Evolutionary conservation across 306 rosid genomes (phyloP), one percentile per base, ranked within the genome.

Genomic region (Styphnolobium japonicum): DNA sequence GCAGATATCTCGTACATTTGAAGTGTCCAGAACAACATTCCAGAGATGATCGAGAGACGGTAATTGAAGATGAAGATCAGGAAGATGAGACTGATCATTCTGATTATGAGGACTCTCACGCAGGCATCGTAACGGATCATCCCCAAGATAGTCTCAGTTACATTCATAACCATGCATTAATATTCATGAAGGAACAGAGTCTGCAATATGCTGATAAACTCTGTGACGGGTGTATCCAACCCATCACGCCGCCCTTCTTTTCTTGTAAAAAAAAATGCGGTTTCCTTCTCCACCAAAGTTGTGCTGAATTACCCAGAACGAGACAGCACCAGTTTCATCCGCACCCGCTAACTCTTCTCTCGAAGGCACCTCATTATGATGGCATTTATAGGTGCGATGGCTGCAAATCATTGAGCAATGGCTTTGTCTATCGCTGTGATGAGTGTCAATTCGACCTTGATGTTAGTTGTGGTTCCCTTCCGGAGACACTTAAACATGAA

Each of bases 361-460:
- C 42, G 0, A 48, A 69, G 75, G 75, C 27, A 6, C 61, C 74
- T 43, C 25, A 5, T 70, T 49, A 49, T 49, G 75, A 69, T 31
- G 75, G 75, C 29, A 69, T 69, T 16, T 70, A 49, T 10, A 70
- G 33, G 48, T 70, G 76, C 42, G 76, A 70, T 16, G 3, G 63
- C 10, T 49, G 63, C 39, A 49, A 51, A 18, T 70, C 2, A 1
- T 9, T 29, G 27, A 16, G 48, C 61, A 70, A 70, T 31, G 76
- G 76, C 46, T 70, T 51, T 9, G 63, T 70, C 6, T 70, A 70
- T 70, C 46, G 62, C 10, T 70, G 76, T 7, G 61, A 51, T 0
- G 76, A 70, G 63, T 49, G 76, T 10, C 46, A 70, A 14, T 70
- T 48, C 46, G 76, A 70, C 19, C 76, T 70, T 51, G 76, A 70